Conservation (phyloP, 2,329 filamentous ascomycete species). For the Colletotrichum abscissum region DNA sequence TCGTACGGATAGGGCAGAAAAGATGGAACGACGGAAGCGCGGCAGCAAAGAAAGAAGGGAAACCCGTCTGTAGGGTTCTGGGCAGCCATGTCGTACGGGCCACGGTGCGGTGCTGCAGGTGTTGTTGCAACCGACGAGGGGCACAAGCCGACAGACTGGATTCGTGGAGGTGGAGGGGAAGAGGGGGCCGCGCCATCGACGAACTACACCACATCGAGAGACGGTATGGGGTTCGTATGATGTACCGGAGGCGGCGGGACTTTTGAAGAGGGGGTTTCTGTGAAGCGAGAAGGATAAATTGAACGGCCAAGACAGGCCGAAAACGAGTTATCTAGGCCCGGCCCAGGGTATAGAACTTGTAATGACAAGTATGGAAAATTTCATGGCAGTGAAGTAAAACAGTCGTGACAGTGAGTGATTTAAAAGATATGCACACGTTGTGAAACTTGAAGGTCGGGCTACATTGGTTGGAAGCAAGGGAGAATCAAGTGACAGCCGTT, state of each 20-base stretch:
- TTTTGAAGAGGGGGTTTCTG: background rate
- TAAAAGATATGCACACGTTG: background rate
- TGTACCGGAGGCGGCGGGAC: background rate
- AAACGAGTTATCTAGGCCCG: background rate
- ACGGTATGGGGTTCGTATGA: background rate
- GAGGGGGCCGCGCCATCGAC: background rate
- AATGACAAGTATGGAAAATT: background rate
- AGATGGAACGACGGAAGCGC: constrained; percentile 15
- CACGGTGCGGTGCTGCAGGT: constrained; percentile 18
- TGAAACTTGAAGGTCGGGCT: constrained; percentile 1
- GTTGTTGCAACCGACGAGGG: constrained; percentile 30
- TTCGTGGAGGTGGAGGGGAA: constrained; percentile 32
- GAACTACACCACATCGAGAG: constrained; percentile 1
- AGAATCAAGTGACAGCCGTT: constrained; percentile 16
- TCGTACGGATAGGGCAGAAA: constrained; percentile 25
- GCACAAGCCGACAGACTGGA: constrained; percentile 22
- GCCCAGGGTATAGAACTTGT: background rate
- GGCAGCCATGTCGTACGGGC: constrained; percentile 19
- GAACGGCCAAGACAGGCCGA: background rate
- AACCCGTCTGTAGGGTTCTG: constrained; percentile 17
- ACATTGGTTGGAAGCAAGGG: constrained; percentile 18
- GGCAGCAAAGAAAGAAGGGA: constrained; percentile 17
- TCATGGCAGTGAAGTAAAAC: background rate
- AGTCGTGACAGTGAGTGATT: background rate
- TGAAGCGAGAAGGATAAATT: background rate